Percentiles rank a stretch among this genome's conserved stretches.
These are phyloP conservation scores for Ligustrum vulgare DNA, from an alignment of 257 asterid species.

Conservation along the genomic window DNA sequence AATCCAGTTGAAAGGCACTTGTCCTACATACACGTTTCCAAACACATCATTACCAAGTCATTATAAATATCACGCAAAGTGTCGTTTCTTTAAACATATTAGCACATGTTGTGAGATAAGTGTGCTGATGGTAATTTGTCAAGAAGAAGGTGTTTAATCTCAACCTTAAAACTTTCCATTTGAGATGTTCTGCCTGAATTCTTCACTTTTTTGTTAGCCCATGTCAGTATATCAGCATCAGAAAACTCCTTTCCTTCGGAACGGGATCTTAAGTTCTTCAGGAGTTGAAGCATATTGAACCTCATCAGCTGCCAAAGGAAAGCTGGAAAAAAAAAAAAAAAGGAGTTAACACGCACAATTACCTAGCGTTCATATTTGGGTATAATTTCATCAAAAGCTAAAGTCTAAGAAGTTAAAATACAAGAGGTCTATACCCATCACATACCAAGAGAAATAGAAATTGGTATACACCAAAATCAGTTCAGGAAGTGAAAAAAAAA, in stretches of 20 bases:
- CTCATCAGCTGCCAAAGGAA: slow-evolving; percentile 99
- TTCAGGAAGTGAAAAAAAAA: neutral
- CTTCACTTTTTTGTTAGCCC: slow-evolving; percentile 94
- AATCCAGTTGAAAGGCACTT: slow-evolving; percentile 85
- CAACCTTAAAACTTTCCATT: slow-evolving; percentile 92
- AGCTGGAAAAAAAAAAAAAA: slow-evolving; percentile 64
- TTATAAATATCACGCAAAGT: slow-evolving; percentile 6
- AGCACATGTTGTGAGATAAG: neutral
- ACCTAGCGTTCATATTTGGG: slow-evolving; percentile 12
- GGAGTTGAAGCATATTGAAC: slow-evolving; percentile 90
- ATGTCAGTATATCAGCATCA: slow-evolving; percentile 79
- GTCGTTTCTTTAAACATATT: slow-evolving; percentile 1
- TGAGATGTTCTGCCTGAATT: slow-evolving; percentile 66
- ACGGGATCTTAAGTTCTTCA: slow-evolving; percentile 84
- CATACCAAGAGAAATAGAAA: too few species aligned
- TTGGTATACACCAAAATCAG: neutral
- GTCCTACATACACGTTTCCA: slow-evolving; percentile 52
- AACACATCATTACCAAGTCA: slow-evolving; percentile 19
- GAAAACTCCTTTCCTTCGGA: slow-evolving; percentile 84
- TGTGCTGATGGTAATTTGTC: neutral
- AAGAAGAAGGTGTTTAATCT: slow-evolving; percentile 19
- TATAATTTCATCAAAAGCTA: slow-evolving; percentile 11
- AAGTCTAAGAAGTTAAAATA: neutral
- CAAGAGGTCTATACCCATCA: neutral
- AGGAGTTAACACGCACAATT: slow-evolving; percentile 22